Percentiles rank a stretch among this genome's conserved stretches.
These are phyloP conservation scores for Lasiodiplodia citricola DNA, from an alignment of 2,329 filamentous ascomycete genomes.

Conservation along the genomic window DNA sequence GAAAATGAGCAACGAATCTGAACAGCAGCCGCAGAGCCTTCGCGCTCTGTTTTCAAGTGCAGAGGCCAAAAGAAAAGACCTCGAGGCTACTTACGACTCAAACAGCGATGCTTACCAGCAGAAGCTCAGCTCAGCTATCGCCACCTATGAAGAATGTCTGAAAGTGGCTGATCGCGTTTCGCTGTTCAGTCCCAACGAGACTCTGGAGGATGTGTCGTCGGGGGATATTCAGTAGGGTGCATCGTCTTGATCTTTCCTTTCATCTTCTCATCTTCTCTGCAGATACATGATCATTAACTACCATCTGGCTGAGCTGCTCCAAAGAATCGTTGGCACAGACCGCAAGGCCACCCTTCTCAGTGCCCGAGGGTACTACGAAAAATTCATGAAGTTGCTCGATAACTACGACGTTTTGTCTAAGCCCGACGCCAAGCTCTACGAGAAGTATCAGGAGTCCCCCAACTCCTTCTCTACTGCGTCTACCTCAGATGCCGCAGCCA, in stretches of 20 bases:
- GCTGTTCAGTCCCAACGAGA: constrained; percentile 90
- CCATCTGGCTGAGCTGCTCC: constrained; percentile 78
- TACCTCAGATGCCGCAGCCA: constrained; percentile 68
- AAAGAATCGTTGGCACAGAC: constrained; percentile 67
- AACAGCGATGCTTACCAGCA: constrained; percentile 70
- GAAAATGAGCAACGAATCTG: constrained; percentile 37
- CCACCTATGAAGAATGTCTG: constrained; percentile 75
- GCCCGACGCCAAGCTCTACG: constrained; percentile 71
- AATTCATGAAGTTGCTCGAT: constrained; percentile 77
- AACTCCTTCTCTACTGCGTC: constrained; percentile 74
- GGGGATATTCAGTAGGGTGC: constrained; percentile 73
- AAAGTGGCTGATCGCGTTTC: constrained; percentile 72
- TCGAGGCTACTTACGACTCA: constrained; percentile 70
- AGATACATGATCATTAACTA: constrained; percentile 79
- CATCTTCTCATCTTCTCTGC: constrained; percentile 25
- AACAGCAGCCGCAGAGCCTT: constrained; percentile 59
- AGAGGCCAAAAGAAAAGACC: constrained; percentile 58
- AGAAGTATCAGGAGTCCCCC: constrained; percentile 74
- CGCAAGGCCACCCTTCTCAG: constrained; percentile 64
- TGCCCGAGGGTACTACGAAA: constrained; percentile 75
- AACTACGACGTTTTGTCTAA: constrained; percentile 74
- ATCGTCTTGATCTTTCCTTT: constrained; percentile 36
- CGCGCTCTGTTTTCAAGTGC: constrained; percentile 60
- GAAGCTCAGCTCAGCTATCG: constrained; percentile 69
- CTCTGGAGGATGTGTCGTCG: constrained; percentile 83